Evolutionary conservation across 352 stramenopile species (phyloP).

Genomic region (Phytopythium ostracodes): DNA sequence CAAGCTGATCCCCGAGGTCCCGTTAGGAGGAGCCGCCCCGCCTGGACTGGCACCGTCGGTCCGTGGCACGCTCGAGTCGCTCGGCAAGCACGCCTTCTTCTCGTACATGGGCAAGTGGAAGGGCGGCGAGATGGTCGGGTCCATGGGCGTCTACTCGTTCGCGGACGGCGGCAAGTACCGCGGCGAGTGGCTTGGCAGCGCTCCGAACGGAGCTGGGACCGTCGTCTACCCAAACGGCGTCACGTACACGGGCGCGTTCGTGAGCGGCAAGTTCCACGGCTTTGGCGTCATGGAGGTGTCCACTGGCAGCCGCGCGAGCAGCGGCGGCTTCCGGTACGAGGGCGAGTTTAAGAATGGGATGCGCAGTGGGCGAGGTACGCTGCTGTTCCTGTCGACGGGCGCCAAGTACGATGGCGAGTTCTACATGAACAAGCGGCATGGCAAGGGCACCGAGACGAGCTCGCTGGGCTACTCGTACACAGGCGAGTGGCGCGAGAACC

Average conservation of each 20-base stretch:
- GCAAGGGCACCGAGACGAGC: constrained; percentile 59
- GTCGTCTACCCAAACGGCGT: constrained; percentile 66
- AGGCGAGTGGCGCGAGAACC: constrained; percentile 48
- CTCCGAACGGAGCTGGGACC: constrained; percentile 37
- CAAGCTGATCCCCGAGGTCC: constrained; percentile 43
- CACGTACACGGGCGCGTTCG: constrained; percentile 61
- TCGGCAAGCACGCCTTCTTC: constrained; percentile 61
- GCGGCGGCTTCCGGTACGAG: constrained; percentile 49
- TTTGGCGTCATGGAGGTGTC: constrained; percentile 57
- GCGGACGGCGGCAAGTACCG: constrained; percentile 66
- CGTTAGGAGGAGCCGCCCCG: constrained; percentile 22
- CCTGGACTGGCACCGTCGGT: constrained; percentile 60
- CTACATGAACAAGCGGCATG: constrained; percentile 54
- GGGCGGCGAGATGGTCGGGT: constrained; percentile 57
- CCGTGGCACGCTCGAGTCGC: constrained; percentile 54
- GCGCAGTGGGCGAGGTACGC: constrained; percentile 41
- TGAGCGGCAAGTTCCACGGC: constrained; percentile 53
- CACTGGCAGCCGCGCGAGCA: not conserved
- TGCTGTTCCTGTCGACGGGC: constrained; percentile 36
- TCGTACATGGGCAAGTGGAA: constrained; percentile 71
- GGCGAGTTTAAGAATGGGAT: constrained; percentile 46
- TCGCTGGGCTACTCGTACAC: constrained; percentile 52
- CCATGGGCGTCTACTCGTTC: constrained; percentile 64
- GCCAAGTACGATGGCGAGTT: constrained; percentile 67
- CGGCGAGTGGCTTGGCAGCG: constrained; percentile 42